Evolutionary conservation across 2,329 filamentous ascomycete species (phyloP), one percentile per base, ranked within the genome.

Genomic region (Penicillium sp.): DNA sequence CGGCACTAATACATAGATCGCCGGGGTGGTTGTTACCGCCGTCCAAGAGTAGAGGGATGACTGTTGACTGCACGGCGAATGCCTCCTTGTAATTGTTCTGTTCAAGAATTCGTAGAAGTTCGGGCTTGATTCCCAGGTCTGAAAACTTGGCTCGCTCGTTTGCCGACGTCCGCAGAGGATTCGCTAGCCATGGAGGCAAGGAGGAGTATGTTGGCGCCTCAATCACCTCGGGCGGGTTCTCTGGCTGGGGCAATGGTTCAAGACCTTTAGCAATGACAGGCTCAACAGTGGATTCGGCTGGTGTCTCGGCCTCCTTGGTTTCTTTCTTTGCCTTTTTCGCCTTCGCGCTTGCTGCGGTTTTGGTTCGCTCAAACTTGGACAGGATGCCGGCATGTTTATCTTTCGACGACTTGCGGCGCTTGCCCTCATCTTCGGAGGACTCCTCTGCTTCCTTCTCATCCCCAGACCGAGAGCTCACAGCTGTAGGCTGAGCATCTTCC

Each of bases 1-100:
- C 91, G 0, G 96, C 95, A 8, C 93, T 95, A 2, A 99, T 89
- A 49, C 96, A 89, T 4, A 99, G 78, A 75, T 99, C 95, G 5
- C 92, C 91, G 1, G 85, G 80, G 38, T 88, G 84, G 38, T 85
- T 81, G 59, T 85, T 82, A 45, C 85, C 83, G 0, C 85, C 86
- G 24, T 87, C 88, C 4, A 96, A 82, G 5, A 99, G 84, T 44
- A 96, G 82, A 0, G 94, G 93, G 28, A 99, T 84, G 0, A 95
- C 85, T 1, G 89, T 88, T 5, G 91, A 88, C 76, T 96, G 92
- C 0, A 96, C 88, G 0, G 92, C 90, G 72, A 95, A 89, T 0
- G 92, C 91, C 53, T 89, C 81, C 6, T 83, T 82, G 74, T 91
- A 91, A 1, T 88, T 88, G 64, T 89, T 89, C n/a, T 84, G 81